phyloP scores from a whole-genome alignment of 208 protist species.

The Leishmania amazonensis region DNA sequence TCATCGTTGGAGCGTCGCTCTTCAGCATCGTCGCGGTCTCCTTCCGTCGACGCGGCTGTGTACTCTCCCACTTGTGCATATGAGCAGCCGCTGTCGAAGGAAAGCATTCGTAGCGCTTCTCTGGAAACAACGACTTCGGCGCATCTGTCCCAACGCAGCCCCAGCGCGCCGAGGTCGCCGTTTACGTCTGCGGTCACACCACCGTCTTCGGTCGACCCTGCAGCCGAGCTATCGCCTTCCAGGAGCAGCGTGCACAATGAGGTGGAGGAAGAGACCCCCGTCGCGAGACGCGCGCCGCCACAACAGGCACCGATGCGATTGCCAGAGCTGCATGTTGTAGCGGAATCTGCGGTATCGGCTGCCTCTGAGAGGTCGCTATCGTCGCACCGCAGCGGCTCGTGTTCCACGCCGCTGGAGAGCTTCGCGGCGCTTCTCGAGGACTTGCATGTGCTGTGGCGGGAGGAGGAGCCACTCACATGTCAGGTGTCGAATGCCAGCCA shows the following conservation, averaged over 20 bases:
- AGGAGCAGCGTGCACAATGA: not conserved
- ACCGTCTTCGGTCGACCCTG: not conserved
- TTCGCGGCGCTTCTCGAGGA: slow-evolving; percentile 22
- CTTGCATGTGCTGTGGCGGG: slow-evolving; percentile 17
- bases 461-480: not conserved
- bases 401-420: slow-evolving; percentile 2
- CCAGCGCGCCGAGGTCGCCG: not conserved
- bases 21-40: not conserved
- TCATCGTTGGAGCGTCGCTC: not conserved
- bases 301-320: not conserved
- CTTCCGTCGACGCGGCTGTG: not conserved
- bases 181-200: not conserved
- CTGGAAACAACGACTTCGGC: not conserved
- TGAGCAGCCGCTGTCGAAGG: not conserved
- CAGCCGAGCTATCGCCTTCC: not conserved
- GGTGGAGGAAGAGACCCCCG: not conserved
- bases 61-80: not conserved
- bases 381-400: not conserved
- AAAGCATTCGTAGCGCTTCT: not conserved
- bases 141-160: not conserved
- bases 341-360: not conserved
- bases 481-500: no score
- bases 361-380: not conserved
- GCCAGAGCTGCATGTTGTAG: not conserved
- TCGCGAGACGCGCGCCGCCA: not conserved